These are phyloP conservation scores for Russula vinacea DNA, from an alignment of 768 basidiomycete species.

Conservation along the genomic window DNA sequence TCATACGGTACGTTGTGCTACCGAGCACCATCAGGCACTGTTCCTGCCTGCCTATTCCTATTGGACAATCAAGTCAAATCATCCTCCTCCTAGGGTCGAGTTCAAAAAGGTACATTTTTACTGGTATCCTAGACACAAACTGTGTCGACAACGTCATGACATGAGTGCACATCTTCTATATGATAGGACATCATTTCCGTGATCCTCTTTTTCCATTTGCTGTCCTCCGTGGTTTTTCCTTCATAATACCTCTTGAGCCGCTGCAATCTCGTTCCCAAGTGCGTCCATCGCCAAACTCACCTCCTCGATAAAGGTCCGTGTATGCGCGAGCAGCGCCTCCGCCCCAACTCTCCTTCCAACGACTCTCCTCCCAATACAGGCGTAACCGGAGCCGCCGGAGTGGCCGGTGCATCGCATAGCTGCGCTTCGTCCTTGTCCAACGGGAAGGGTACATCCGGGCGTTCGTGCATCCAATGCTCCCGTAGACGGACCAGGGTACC, in stretches of 20 bases:
- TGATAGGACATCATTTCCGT: neutral
- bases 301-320: slow-evolving; percentile 25
- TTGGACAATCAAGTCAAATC: neutral
- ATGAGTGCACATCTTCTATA: neutral
- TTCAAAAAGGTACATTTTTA: neutral
- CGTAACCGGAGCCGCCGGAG: neutral
- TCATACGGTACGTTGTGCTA: neutral
- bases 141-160: neutral
- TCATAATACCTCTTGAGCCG: slow-evolving; percentile 9
- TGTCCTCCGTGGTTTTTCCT: neutral
- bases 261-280: slow-evolving; percentile 14
- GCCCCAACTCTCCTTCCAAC: neutral
- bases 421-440: slow-evolving; percentile 23
- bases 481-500: slow-evolving; percentile 32
- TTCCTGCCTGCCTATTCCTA: too few species aligned
- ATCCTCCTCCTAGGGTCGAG: neutral
- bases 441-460: slow-evolving; percentile 32
- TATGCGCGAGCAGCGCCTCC: slow-evolving; percentile 11
- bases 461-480: slow-evolving; percentile 33
- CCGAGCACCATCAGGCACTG: neutral
- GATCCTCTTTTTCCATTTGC: neutral
- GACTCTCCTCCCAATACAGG: neutral
- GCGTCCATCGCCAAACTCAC: slow-evolving; percentile 23
- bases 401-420: neutral
- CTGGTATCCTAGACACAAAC: neutral